A percentile compares a stretch with the other conserved stretches of the same genome.
Conservation (phyloP, 495 filamentous ascomycete genomes). For the Lasiosphaeriaceae sp. region DNA sequence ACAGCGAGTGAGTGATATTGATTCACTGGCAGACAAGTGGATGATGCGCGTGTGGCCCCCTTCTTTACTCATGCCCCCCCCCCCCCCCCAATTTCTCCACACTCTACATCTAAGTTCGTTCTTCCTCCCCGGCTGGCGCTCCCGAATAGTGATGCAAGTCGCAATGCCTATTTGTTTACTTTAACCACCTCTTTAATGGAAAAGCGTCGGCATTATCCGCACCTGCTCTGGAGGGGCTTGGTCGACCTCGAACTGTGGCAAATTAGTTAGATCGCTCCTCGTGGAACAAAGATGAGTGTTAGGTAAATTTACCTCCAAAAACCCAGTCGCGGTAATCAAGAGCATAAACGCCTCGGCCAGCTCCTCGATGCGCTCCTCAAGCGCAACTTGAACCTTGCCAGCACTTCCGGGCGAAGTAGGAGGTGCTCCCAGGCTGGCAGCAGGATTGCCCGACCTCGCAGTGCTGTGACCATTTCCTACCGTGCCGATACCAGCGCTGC, state of each 20-base stretch:
- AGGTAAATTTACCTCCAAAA: conserved; percentile 50
- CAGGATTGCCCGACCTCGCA: background rate
- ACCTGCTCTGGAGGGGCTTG: conserved; percentile 27
- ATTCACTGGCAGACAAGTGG: too few species aligned
- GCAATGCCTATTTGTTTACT: too few species aligned
- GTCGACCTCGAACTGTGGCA: conserved; percentile 39
- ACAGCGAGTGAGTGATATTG: too few species aligned
- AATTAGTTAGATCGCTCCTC: conserved; percentile 18
- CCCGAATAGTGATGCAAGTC: too few species aligned
- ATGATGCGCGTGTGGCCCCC: too few species aligned
- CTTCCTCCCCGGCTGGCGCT: too few species aligned
- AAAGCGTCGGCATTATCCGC: conserved; percentile 13
- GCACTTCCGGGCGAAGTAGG: conserved; percentile 10
- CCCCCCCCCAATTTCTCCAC: too few species aligned
- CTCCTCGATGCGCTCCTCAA: conserved; percentile 49
- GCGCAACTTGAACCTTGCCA: conserved; percentile 25
- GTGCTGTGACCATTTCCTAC: conserved; percentile 17
- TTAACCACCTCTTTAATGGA: conserved; percentile 15
- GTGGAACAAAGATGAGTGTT: background rate
- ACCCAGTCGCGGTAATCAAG: conserved; percentile 55
- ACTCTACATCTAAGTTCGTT: too few species aligned
- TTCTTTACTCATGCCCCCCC: too few species aligned
- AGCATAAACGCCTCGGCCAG: conserved; percentile 56
- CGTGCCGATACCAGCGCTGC: conserved; percentile 74
- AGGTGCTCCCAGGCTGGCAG: background rate